Conservation (phyloP, 257 asterid species). For the Sherardia arvensis region DNA sequence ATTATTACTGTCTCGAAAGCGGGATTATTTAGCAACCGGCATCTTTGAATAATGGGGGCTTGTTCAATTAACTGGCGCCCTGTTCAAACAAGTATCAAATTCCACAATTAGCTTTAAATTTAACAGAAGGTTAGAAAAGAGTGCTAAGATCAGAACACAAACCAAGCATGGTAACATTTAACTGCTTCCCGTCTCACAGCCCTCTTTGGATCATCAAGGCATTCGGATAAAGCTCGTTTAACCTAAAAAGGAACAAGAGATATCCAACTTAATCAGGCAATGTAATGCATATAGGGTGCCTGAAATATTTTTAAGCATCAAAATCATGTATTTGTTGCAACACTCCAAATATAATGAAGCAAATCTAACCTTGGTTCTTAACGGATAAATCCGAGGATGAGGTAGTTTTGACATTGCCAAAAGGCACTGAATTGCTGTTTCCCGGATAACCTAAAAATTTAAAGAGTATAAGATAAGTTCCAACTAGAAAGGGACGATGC, state of each 20-base stretch:
- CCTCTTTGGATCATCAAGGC: constrained; percentile 87
- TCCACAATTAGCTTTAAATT: neutral
- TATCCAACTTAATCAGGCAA: neutral
- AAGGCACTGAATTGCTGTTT: constrained; percentile 89
- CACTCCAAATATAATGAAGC: constrained; percentile 4
- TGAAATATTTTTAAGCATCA: neutral
- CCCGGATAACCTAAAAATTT: constrained; percentile 59
- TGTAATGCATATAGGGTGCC: neutral
- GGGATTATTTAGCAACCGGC: neutral
- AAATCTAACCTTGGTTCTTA: constrained; percentile 49
- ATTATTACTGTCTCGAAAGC: neutral
- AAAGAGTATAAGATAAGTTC: constrained; percentile 3
- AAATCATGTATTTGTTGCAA: neutral
- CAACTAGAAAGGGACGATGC: neutral
- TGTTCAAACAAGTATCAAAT: constrained; percentile 12
- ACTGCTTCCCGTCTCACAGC: constrained; percentile 84
- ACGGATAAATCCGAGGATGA: constrained; percentile 66
- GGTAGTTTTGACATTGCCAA: constrained; percentile 69
- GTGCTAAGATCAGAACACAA: constrained; percentile 19
- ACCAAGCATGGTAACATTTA: constrained; percentile 89
- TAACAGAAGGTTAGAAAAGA: neutral
- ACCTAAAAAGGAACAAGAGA: constrained; percentile 40
- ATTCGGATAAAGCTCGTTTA: constrained; percentile 55
- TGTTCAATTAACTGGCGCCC: constrained; percentile 57
- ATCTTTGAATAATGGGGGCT: constrained; percentile 31